These are phyloP conservation scores for Globisporangium megalacanthum DNA, from an alignment of 352 stramenopile species.

Conservation along the genomic window DNA sequence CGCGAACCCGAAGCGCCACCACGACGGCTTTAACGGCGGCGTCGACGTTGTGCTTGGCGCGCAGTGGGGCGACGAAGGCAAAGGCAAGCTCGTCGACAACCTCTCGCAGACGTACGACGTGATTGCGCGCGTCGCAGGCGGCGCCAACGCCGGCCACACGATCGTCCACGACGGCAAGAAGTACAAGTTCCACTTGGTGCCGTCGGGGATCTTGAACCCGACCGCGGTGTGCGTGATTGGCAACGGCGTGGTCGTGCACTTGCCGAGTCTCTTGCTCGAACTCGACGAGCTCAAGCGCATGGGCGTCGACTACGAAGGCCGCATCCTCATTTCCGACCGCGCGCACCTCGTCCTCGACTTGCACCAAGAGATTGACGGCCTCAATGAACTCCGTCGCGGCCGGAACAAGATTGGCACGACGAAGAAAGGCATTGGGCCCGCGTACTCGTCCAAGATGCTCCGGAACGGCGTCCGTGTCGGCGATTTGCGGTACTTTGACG, in stretches of 20 bases:
- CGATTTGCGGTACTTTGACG: conserved; percentile 90
- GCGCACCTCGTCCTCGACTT: conserved; percentile 99
- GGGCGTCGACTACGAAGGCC: conserved; percentile 89
- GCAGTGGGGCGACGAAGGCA: conserved; percentile 99
- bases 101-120: conserved; percentile 94
- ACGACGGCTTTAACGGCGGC: conserved; percentile 57
- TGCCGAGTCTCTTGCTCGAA: conserved; percentile 95
- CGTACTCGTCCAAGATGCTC: conserved; percentile 98
- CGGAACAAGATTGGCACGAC: conserved; percentile 99
- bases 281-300: conserved; percentile 88
- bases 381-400: conserved; percentile 80
- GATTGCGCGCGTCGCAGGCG: conserved; percentile 95
- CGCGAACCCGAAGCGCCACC: conserved; percentile 70
- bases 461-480: conserved; percentile 97
- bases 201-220: conserved; percentile 96
- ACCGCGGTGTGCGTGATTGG: conserved; percentile 95
- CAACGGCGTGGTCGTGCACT: conserved; percentile 98
- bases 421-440: conserved; percentile 98
- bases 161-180: conserved; percentile 98
- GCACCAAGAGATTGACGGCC: conserved; percentile 92
- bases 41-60: conserved; percentile 95
- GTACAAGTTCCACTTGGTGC: conserved; percentile 99
- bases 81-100: conserved; percentile 98
- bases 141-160: conserved; percentile 98
- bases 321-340: conserved; percentile 96